These are phyloP conservation scores for Cladobotryum protrusum DNA, from an alignment of 2,329 filamentous ascomycete species.

Conservation along the genomic window DNA sequence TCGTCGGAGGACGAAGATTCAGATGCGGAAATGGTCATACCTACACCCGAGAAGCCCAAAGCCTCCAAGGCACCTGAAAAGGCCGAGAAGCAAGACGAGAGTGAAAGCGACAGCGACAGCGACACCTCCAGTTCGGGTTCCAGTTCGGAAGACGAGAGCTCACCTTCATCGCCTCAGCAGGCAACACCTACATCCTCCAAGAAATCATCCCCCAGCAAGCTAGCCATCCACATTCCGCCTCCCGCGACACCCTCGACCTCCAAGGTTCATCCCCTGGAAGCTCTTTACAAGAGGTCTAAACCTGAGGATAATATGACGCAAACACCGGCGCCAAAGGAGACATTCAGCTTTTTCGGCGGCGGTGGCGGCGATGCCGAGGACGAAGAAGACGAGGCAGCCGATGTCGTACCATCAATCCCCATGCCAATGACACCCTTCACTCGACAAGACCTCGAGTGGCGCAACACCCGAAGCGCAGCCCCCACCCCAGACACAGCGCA, in stretches of 20 bases:
- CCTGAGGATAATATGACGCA: slow-evolving; percentile 31
- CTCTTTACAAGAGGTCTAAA: slow-evolving; percentile 74
- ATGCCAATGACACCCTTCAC: slow-evolving; percentile 78
- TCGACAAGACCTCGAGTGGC: slow-evolving; percentile 67
- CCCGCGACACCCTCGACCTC: slow-evolving; percentile 40
- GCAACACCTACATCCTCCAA: background rate
- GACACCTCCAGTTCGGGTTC: background rate
- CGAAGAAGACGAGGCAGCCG: slow-evolving; percentile 36
- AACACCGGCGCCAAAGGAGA: slow-evolving; percentile 34
- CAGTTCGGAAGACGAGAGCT: background rate
- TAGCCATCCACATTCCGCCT: slow-evolving; percentile 51
- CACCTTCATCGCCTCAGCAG: background rate
- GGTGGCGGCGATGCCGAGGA: slow-evolving; percentile 42
- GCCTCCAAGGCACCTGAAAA: slow-evolving; percentile 10
- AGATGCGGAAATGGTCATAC: slow-evolving; percentile 15
- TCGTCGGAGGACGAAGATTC: slow-evolving; percentile 28
- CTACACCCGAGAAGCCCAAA: slow-evolving; percentile 10
- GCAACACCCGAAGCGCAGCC: slow-evolving; percentile 76
- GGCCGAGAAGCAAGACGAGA: slow-evolving; percentile 12
- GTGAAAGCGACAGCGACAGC: slow-evolving; percentile 16
- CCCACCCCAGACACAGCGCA: slow-evolving; percentile 92
- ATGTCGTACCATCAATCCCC: slow-evolving; percentile 22
- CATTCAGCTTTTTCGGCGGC: slow-evolving; percentile 72
- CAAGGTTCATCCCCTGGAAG: slow-evolving; percentile 77
- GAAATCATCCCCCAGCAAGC: slow-evolving; percentile 11